phyloP scores from a whole-genome alignment of 148 eudicot species.

The Cornus kousa region DNA sequence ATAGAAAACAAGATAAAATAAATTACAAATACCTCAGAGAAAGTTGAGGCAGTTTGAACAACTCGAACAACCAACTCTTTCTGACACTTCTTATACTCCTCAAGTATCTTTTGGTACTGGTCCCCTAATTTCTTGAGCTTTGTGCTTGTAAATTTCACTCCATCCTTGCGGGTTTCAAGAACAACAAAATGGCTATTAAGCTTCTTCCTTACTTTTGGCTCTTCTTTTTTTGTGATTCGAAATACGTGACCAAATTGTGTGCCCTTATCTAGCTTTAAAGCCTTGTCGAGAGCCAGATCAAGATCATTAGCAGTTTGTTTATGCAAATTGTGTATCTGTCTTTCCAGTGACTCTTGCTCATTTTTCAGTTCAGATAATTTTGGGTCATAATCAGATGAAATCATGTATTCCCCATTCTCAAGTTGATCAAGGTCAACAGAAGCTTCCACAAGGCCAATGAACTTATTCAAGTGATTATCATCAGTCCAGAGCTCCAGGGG shows the following conservation, averaged over 20 bases:
- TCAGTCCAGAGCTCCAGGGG: conserved; percentile 63
- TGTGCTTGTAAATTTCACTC: conserved; percentile 88
- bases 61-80: conserved; percentile 83
- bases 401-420: conserved; percentile 97
- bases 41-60: conserved; percentile 73
- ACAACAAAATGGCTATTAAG: conserved; percentile 84
- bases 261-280: conserved; percentile 86
- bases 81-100: conserved; percentile 79
- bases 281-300: conserved; percentile 79
- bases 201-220: conserved; percentile 88
- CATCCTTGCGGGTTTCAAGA: conserved; percentile 97
- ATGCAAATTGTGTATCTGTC: conserved; percentile 71
- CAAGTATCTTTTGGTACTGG: conserved; percentile 73
- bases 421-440: conserved; percentile 96
- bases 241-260: conserved; percentile 98
- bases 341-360: conserved; percentile 72
- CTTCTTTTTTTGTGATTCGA: conserved; percentile 97
- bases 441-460: conserved; percentile 85
- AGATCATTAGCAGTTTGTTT: conserved; percentile 74
- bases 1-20: conserved; percentile 13
- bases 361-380: conserved; percentile 61
- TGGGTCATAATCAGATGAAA: conserved; percentile 77
- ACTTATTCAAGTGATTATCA: conserved; percentile 81
- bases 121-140: conserved; percentile 89
- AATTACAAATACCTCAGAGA: conserved; percentile 62